Evolutionary conservation across 495 filamentous ascomycete species (phyloP).

Genomic region (Xylaria curta): DNA sequence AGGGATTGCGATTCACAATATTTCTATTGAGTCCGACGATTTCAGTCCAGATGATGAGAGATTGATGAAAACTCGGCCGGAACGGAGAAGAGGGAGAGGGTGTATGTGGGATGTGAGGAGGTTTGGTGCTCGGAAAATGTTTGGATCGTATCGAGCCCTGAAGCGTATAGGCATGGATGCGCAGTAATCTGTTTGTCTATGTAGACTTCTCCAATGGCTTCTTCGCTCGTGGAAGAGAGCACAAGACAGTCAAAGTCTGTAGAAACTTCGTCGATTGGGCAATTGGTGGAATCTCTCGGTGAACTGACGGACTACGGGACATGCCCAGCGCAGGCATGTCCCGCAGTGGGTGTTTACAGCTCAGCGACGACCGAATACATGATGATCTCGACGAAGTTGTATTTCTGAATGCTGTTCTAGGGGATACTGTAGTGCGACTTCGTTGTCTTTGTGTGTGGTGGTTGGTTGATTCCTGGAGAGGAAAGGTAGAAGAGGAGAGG

Average conservation of each 20-base stretch:
- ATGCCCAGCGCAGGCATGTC: conserved; percentile 56
- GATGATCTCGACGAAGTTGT: conserved; percentile 78
- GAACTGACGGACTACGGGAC: conserved; percentile 81
- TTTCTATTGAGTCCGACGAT: background rate
- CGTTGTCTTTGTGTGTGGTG: conserved; percentile 62
- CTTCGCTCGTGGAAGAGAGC: conserved; percentile 32
- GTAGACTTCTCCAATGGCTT: conserved; percentile 36
- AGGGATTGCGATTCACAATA: background rate
- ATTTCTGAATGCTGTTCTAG: conserved; percentile 49
- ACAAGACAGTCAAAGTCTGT: conserved; percentile 54
- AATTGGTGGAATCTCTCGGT: conserved; percentile 74
- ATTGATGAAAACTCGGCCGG: background rate
- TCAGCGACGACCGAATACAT: conserved; percentile 89
- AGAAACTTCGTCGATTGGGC: conserved; percentile 76
- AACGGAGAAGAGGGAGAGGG: conserved; percentile 23
- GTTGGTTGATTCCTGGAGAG: conserved; percentile 42
- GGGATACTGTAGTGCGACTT: conserved; percentile 64
- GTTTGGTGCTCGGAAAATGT: background rate
- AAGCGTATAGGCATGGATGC: conserved; percentile 27
- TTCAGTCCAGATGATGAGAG: conserved; percentile 19
- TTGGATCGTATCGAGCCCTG: conserved; percentile 23
- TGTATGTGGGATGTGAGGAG: conserved; percentile 23
- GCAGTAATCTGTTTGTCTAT: conserved; percentile 33
- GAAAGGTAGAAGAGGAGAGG: conserved; percentile 38
- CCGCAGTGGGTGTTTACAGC: conserved; percentile 93